phyloP scores from a whole-genome alignment of 2,329 filamentous ascomycete species.

The Metarhizium robertsii region DNA sequence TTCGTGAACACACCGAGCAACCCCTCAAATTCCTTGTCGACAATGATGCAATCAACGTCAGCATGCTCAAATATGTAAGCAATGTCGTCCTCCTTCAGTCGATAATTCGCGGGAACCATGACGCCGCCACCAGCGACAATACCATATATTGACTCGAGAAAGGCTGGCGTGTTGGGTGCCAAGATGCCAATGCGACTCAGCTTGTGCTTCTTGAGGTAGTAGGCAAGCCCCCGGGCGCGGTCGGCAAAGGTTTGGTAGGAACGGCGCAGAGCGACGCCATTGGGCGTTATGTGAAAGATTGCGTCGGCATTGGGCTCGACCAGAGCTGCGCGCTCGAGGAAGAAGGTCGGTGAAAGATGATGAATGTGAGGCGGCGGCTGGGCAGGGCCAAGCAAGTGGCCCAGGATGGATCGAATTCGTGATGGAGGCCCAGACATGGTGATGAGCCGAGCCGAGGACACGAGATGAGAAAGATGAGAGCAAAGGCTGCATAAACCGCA shows the following conservation, averaged over 20 bases:
- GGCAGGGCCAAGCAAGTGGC: slow-evolving; percentile 34
- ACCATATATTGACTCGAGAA: slow-evolving; percentile 83
- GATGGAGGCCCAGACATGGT: slow-evolving; percentile 56
- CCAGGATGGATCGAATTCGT: slow-evolving; percentile 49
- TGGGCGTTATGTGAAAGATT: slow-evolving; percentile 76
- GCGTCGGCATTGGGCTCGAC: slow-evolving; percentile 83
- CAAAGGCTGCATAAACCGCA: too few relatives aligned
- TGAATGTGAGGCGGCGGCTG: slow-evolving; percentile 54
- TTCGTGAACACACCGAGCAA: slow-evolving; percentile 60
- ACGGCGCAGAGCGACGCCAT: slow-evolving; percentile 62
- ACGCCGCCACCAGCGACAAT: slow-evolving; percentile 74
- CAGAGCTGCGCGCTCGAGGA: slow-evolving; percentile 73
- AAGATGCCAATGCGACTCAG: slow-evolving; percentile 76
- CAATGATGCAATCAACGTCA: slow-evolving; percentile 79
- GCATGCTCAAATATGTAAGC: slow-evolving; percentile 83
- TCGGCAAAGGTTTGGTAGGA: slow-evolving; percentile 78
- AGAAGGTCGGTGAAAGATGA: slow-evolving; percentile 77
- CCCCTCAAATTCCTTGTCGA: slow-evolving; percentile 68
- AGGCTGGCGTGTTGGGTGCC: slow-evolving; percentile 87
- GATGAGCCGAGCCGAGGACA: neutral
- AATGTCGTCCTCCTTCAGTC: slow-evolving; percentile 75
- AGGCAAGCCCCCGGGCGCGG: slow-evolving; percentile 77
- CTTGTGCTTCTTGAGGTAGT: slow-evolving; percentile 68
- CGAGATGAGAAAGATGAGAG: neutral
- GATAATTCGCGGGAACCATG: slow-evolving; percentile 56